Evolutionary conservation across 1,284 basidiomycete genomes (phyloP).

Genomic region (Coniophora puteana): DNA sequence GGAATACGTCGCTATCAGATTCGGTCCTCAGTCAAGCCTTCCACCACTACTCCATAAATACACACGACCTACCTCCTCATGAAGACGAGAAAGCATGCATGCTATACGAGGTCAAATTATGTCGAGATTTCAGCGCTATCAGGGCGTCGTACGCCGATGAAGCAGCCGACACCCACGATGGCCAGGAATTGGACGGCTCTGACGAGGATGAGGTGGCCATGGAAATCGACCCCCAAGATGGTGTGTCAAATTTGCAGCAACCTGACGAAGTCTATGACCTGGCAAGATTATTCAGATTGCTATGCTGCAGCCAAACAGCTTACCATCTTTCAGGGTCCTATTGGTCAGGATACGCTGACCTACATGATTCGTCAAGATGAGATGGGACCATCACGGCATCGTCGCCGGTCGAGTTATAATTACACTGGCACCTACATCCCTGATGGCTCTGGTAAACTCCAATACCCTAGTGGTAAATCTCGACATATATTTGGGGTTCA

Average conservation of each 20-base stretch:
- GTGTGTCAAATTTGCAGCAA: too few species aligned
- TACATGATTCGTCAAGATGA: conserved; percentile 70
- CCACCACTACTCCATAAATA: conserved; percentile 43
- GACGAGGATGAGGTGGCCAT: conserved; percentile 21
- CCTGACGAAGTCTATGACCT: too few species aligned
- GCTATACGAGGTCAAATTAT: conserved; percentile 44
- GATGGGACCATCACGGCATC: conserved; percentile 48
- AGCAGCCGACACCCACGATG: background rate
- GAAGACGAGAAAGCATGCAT: conserved; percentile 42
- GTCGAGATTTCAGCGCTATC: conserved; percentile 39
- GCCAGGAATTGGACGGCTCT: conserved; percentile 14
- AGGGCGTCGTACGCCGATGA: too few species aligned
- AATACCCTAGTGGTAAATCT: conserved; percentile 49
- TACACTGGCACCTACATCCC: conserved; percentile 32
- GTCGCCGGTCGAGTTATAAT: conserved; percentile 50
- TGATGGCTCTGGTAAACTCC: conserved; percentile 42
- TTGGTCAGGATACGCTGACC: conserved; percentile 63
- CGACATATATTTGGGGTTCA: background rate
- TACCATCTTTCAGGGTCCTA: conserved; percentile 41
- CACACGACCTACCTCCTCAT: conserved; percentile 51
- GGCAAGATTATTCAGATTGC: conserved; percentile 4
- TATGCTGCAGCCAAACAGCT: background rate
- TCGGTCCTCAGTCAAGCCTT: conserved; percentile 39
- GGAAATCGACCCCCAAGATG: conserved; percentile 21
- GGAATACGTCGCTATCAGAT: conserved; percentile 33